phyloP scores from a whole-genome alignment of 2,329 filamentous ascomycete species.

The Scedosporium dehoogii region DNA sequence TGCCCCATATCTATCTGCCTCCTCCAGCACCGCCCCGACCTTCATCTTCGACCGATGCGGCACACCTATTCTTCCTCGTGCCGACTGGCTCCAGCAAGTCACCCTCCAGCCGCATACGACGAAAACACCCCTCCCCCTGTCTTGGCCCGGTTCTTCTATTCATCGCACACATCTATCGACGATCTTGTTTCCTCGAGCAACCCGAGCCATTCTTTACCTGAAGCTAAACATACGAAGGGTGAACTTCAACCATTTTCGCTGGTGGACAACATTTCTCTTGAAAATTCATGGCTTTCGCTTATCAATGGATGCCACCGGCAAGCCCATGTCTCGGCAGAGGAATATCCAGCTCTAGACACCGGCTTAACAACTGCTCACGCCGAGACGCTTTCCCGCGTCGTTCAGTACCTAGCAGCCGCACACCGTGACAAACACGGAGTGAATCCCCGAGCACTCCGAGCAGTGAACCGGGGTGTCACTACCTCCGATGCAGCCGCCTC shows the following conservation, averaged over 20 bases:
- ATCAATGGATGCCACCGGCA: conserved; percentile 35
- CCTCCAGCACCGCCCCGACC: neutral
- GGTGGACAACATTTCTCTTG: conserved; percentile 69
- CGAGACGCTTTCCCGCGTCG: conserved; percentile 26
- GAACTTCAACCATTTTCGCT: conserved; percentile 68
- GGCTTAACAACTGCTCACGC: conserved; percentile 22
- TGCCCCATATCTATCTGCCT: neutral
- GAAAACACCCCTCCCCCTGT: conserved; percentile 46
- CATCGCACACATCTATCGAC: conserved; percentile 72
- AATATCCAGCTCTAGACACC: neutral
- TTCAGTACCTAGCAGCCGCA: conserved; percentile 31
- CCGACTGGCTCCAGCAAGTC: conserved; percentile 33
- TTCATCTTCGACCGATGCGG: conserved; percentile 9
- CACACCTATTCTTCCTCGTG: conserved; percentile 56
- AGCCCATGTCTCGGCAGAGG: conserved; percentile 26
- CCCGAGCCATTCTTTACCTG: conserved; percentile 34
- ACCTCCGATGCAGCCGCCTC: conserved; percentile 12
- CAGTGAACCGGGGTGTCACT: neutral
- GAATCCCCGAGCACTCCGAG: neutral
- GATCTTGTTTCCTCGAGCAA: conserved; percentile 66
- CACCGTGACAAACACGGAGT: conserved; percentile 35
- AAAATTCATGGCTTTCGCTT: conserved; percentile 65
- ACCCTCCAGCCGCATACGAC: conserved; percentile 15
- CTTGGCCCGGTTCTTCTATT: conserved; percentile 74
- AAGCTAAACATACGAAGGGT: conserved; percentile 43